Evolutionary conservation across 164 flowering plant species (phyloP), one percentile per base, ranked within the genome.

Genomic region (Malania oleifera): DNA sequence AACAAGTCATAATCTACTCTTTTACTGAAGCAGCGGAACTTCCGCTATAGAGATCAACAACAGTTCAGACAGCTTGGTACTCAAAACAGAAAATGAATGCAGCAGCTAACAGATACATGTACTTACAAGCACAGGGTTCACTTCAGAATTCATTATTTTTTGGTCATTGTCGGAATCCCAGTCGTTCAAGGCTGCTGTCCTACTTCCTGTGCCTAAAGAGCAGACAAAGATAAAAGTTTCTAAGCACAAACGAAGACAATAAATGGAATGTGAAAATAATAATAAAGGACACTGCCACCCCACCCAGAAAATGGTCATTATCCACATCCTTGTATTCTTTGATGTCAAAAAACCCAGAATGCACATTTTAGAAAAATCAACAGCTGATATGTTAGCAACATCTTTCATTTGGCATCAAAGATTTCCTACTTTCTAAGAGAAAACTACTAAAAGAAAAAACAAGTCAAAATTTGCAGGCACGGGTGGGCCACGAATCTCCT

Each of bases 101-200:
- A 6, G 25, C 1, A 46, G 12, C 50, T 3, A 22, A 5, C 2
- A 2, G 47, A 23, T 29, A 5, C 17, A 45, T 23, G 41, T 34
- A 65, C 68, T 66, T 62, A 73, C 77, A 45, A 52, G 50, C 25
- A 43, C 39, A 7, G 51, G 38, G 18, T 57, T 59, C 7, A 65
- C 52, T 43, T 67, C 63, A 22, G 46, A 63, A 56, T 43, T 43
- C 27, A 52, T 15, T 7, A 26, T 39, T 14, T 13, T 40, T 22
- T 59, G 38, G 17, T 15, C 53, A 50, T 62, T 60, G 25, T 35
- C 60, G n/a, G 39, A 17, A 0, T 61, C 66, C 27, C n/a, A 50
- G 1, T 27, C 52, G 19, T 38, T n/a, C 18, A 65, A 59, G 44
- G 28, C 23, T 34, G 70, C 44, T 52, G 50, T 70, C 9, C 60